Evolutionary conservation across 2,329 filamentous ascomycete genomes (phyloP).

Genomic region (Teratosphaeria pseudoeucalypti): DNA sequence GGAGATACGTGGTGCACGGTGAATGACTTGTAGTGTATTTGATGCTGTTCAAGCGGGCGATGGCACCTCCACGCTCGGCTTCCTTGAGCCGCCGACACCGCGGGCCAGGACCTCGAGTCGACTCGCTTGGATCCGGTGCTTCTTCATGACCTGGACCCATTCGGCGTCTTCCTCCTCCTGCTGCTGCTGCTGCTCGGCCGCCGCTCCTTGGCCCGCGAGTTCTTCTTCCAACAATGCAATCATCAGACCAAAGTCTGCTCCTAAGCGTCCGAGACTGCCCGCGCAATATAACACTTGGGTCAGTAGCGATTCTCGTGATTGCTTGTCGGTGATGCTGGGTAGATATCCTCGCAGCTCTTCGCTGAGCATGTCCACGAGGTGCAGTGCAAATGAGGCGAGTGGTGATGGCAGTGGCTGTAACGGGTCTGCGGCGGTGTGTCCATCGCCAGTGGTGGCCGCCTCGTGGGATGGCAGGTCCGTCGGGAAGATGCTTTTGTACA

Average conservation of each 20-base stretch:
- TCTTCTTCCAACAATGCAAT: constrained; percentile 53
- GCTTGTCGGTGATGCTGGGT: constrained; percentile 68
- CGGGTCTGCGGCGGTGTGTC: constrained; percentile 19
- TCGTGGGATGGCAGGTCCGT: constrained; percentile 39
- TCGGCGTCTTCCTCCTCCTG: constrained; percentile 41
- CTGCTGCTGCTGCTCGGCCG: constrained; percentile 36
- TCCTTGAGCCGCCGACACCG: constrained; percentile 17
- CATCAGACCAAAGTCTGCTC: constrained; percentile 86
- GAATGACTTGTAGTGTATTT: neutral
- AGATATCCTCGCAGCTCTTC: constrained; percentile 67
- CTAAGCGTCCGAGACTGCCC: constrained; percentile 76
- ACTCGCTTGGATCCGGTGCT: constrained; percentile 75
- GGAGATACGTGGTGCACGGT: too few species aligned
- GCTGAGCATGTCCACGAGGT: constrained; percentile 70
- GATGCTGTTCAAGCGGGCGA: neutral
- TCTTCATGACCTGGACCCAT: constrained; percentile 83
- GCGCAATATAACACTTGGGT: constrained; percentile 92
- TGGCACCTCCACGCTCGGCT: constrained; percentile 48
- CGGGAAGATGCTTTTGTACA: constrained; percentile 85
- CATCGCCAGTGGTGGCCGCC: constrained; percentile 3
- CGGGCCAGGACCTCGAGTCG: constrained; percentile 24
- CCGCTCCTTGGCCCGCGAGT: constrained; percentile 44
- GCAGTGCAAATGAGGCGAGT: constrained; percentile 71
- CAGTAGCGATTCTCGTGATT: constrained; percentile 72
- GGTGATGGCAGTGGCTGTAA: constrained; percentile 58